Base-by-base conservation (phyloP, 208 protist genomes). In the Balamuthia mandrillaris region DNA sequence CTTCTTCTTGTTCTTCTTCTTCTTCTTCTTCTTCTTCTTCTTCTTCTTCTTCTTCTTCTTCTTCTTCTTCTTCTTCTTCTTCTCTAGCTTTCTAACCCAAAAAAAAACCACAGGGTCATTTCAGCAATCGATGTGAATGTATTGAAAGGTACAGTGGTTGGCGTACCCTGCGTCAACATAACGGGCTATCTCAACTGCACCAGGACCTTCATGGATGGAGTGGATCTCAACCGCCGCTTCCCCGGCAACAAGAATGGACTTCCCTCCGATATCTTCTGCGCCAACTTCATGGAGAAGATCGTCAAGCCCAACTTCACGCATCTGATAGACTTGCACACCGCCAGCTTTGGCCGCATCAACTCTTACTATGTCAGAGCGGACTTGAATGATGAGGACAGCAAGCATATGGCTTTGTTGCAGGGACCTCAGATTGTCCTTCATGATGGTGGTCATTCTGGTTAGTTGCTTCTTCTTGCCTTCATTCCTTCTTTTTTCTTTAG, bases 331-430 rank as follows among this genome's bases (percentile, higher is more conserved):
- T 12, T 90, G 33, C 87, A 90, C 66, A 90, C 87, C 14, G 87
- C 87, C 27, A 81, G 60, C 4, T 60, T 78, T 27, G 87, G 87
- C 7, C 68, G 87, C 10, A 74, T 84, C 42, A 90, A 90, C 60
- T 88, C 85, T 18, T 81, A 81, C 70, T 90, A 90, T 33, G 85
- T 90, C n/a, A 83, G 87, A 12, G 58, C 85, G 7, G 58, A 88
- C 51, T 51, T 90, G 75, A 82, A 75, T 49, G 58, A 84, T 51
- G 35, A 24, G 7, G 47, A 61, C 58, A 31, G 16, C 37, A 47
- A 65, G 12, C 27, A 14, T 7, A 81, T 90, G 85, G 87, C 87
- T 21, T 24, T 65, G 1, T 56, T 90, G n/a, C 84, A 81, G 16
- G 45, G 58, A 9, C 85, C 87, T 14, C 87, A 90, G 51, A 88